phyloP scores from a whole-genome alignment of 495 filamentous ascomycete species.

The Daldinia vernicosa region DNA sequence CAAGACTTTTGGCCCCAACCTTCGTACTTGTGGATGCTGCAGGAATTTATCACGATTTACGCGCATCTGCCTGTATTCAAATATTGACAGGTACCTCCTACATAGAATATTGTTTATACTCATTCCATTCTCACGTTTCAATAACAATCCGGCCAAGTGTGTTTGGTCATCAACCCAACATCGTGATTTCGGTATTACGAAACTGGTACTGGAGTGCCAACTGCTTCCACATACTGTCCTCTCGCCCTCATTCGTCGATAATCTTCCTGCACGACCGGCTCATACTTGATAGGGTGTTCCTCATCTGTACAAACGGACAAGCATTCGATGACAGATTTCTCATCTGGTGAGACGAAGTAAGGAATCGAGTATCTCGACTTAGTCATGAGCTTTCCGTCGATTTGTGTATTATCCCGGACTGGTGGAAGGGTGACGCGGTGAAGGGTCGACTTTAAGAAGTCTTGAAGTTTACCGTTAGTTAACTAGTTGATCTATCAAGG shows the following conservation, averaged over 20 bases:
- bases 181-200: conserved; percentile 6
- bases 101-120: no score
- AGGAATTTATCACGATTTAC: background rate
- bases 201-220: conserved; percentile 5
- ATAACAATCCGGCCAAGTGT: no score
- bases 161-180: background rate
- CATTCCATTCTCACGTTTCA: no score
- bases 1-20: no score
- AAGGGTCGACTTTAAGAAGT: conserved; percentile 63
- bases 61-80: background rate
- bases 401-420: conserved; percentile 47
- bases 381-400: conserved; percentile 57
- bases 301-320: conserved; percentile 58
- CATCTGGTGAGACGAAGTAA: conserved; percentile 67
- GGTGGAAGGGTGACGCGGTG: conserved; percentile 63
- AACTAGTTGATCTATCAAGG: background rate
- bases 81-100: background rate
- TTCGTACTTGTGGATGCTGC: background rate
- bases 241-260: conserved; percentile 63
- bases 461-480: conserved; percentile 37
- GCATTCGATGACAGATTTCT: conserved; percentile 63
- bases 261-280: conserved; percentile 60
- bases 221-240: conserved; percentile 59
- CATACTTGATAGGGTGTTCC: conserved; percentile 58
- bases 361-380: conserved; percentile 68